Evolutionary conservation across 2,329 filamentous ascomycete species (phyloP), one percentile per base, ranked within the genome.

Genomic region (Fusarium piperis): DNA sequence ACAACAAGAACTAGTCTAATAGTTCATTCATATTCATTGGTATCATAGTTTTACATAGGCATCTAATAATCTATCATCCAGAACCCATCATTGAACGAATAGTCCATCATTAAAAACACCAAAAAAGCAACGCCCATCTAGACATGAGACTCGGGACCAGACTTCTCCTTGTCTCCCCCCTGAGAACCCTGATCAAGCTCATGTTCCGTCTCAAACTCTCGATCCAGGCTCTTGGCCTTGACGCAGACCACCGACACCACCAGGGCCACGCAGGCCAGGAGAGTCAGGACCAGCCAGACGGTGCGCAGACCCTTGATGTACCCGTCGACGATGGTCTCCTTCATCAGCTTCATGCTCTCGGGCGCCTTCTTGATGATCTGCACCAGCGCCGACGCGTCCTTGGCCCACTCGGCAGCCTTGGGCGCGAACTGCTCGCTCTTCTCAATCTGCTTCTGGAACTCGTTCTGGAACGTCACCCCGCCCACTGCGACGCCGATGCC

Each of bases 401-500:
- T 83, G 12, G 87, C 86, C 75, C 88, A 88, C 53, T 83, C 81
- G 52, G 76, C 67, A n/a, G 78, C 83, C 62, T 74, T 59, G 16
- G 56, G 53, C 2, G 85, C 86, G 57, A 90, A 84, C 23, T 81
- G 78, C 0, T 86, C 82, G 51, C 85, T 85, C 2, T 78, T 81
- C 15, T 82, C 71, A 48, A 92, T 78, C 67, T 88, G 85, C 48
- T 79, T 80, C 60, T 81, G 82, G 80, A 91, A 87, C 63, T 85
- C 84, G 71, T 93, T 93, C 79, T 93, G 90, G 81, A 93, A 93
- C 59, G 92, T 86, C 33, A 91, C 89, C 4, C 91, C 91, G 2
- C 89, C 89, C 58, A 92, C 84, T 2, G 91, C 90, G 3, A 93
- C 88, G 26, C 91, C 91, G 11, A 93, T 80, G 0, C 88, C 85